phyloP scores from a whole-genome alignment of 2,329 filamentous ascomycete genomes.

The Neoscytalidium dimidiatum region DNA sequence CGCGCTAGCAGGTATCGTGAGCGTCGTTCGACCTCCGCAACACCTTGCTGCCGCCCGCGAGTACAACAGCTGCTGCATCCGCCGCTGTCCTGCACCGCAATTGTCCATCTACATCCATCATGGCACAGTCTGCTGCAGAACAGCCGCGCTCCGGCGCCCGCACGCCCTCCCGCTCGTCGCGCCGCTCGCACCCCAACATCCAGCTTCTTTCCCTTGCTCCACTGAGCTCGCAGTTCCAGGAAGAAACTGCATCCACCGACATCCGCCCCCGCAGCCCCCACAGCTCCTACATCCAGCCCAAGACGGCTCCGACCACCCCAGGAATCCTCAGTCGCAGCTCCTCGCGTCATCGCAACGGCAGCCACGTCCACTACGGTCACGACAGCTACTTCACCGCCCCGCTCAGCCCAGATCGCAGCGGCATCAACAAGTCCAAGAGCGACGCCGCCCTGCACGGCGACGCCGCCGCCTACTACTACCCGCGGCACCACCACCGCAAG shows the following conservation, averaged over 20 bases:
- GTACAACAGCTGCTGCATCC: constrained; percentile 3
- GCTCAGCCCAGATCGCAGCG: neutral
- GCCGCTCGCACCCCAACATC: constrained; percentile 62
- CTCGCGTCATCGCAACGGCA: constrained; percentile 38
- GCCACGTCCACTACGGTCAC: constrained; percentile 20
- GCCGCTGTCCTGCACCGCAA: neutral
- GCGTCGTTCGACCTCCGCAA: constrained; percentile 5
- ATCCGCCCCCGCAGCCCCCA: constrained; percentile 32
- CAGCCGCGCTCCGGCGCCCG: constrained; percentile 10
- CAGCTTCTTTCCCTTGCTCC: constrained; percentile 63
- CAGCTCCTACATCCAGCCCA: constrained; percentile 51
- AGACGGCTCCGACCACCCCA: constrained; percentile 51
- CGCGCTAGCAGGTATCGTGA: constrained; percentile 14
- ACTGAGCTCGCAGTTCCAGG: constrained; percentile 55
- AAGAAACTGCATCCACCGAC: constrained; percentile 46
- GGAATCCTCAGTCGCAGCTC: constrained; percentile 48
- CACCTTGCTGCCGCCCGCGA: neutral
- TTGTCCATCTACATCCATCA: constrained; percentile 1
- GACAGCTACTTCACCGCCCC: constrained; percentile 14
- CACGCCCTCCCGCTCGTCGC: constrained; percentile 29
- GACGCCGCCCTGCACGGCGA: constrained; percentile 42
- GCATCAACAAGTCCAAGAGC: constrained; percentile 50
- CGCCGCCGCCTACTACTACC: constrained; percentile 9
- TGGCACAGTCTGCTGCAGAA: constrained; percentile 12
- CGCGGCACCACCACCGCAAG: constrained; percentile 33